Evolutionary conservation across 176 grass and related monocot genomes (phyloP), one percentile per base, ranked within the genome.

Genomic region (Saccharum officinarum): DNA sequence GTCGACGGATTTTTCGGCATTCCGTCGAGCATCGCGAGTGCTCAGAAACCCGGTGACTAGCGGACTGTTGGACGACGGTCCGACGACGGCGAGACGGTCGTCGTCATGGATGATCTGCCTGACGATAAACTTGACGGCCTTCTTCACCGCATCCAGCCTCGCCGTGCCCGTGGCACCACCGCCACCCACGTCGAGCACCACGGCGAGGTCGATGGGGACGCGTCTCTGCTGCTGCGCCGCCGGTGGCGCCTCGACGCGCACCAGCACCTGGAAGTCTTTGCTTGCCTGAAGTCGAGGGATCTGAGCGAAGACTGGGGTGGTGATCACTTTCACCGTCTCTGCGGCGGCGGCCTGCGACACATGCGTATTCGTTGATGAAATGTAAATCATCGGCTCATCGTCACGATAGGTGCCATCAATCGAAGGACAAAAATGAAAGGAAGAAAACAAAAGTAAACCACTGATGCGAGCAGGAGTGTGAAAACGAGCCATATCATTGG

Each of bases 151-250:
- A 5, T 38, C 37, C 37, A 38, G 37, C 46, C 41, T 42, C 41
- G 8, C 16, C 34, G 16, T 0, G 33, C 34, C 31, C 33, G 7
- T 18, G 37, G n/a, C n/a, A n/a, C n/a, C n/a, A n/a, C n/a, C n/a
- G n/a, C n/a, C n/a, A n/a, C 67, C 68, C 9, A 71, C 37, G 10
- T 71, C 9, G 76, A 79, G n/a, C 7, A 65, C 77, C 8, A 44
- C 59, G 33, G 61, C 59, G 39, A 79, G 39, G 59, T 79, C 77
- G 39, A 79, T 11, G 23, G 77, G 23, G 60, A 79, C 36, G 5
- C 39, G 60, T 0, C 10, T 3, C 23, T 8, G 37, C 36, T 69
- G 38, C 18, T 10, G n/a, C 8, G n/a, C 10, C 34, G 36, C 38
- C 15, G 59, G n/a, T 2, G 77, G 59, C 23, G 59, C 59, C 60